Evolutionary conservation across 495 filamentous ascomycete species (phyloP).

Genomic region (Penicillium crystallinum): DNA sequence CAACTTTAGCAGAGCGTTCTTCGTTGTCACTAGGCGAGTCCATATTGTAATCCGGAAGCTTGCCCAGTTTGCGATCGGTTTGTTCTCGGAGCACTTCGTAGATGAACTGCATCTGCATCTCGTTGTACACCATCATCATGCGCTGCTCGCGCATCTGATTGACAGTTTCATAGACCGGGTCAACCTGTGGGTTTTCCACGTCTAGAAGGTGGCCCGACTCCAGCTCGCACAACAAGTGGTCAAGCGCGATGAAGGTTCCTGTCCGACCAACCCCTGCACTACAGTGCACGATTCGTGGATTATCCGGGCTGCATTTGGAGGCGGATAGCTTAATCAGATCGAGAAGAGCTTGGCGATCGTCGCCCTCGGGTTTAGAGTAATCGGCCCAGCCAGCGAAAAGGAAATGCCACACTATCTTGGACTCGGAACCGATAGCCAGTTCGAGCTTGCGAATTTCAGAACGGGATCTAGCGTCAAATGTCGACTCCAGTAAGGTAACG

Average conservation of each 20-base stretch:
- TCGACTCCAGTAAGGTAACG: constrained; percentile 46
- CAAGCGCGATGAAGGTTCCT: constrained; percentile 92
- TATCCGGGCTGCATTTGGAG: constrained; percentile 60
- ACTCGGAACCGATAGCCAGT: constrained; percentile 51
- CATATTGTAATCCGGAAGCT: constrained; percentile 6
- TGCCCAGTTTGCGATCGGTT: constrained; percentile 52
- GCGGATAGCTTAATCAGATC: constrained; percentile 71
- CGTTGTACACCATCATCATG: constrained; percentile 93
- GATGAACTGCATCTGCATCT: constrained; percentile 80
- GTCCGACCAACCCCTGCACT: constrained; percentile 91
- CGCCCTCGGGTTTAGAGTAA: constrained; percentile 77
- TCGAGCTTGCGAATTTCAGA: constrained; percentile 53
- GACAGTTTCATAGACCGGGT: constrained; percentile 69
- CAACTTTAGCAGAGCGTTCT: constrained; percentile 37
- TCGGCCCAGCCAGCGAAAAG: constrained; percentile 94
- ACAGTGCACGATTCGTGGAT: constrained; percentile 88
- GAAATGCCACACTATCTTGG: constrained; percentile 79
- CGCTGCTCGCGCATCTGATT: constrained; percentile 80
- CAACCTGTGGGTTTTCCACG: constrained; percentile 37
- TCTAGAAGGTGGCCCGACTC: constrained; percentile 63
- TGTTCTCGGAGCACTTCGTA: constrained; percentile 80
- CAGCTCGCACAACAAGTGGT: constrained; percentile 79
- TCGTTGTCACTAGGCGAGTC: constrained; percentile 20
- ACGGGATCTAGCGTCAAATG: constrained; percentile 42
- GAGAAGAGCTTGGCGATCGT: constrained; percentile 73